Evolutionary conservation across 129 eudicot genomes (phyloP).

Genomic region (Centaurea solstitialis): DNA sequence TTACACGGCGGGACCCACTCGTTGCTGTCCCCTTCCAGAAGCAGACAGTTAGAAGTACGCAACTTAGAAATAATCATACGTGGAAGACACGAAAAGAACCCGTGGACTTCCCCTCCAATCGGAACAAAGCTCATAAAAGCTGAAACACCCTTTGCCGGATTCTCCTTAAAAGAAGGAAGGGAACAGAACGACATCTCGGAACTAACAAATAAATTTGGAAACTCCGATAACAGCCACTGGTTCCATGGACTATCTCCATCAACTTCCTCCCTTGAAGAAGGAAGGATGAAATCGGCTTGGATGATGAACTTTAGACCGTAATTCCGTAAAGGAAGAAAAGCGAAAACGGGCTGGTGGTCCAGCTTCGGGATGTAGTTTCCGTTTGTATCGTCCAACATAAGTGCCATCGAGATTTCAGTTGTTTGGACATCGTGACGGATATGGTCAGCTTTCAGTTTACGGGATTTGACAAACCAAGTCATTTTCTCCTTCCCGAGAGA

Average conservation of each 20-base stretch:
- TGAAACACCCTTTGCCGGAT: constrained; percentile 65
- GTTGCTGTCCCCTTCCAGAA: constrained; percentile 55
- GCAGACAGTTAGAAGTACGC: constrained; percentile 62
- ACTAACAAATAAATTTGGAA: constrained; percentile 68
- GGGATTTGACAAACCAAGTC: constrained; percentile 72
- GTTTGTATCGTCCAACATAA: constrained; percentile 54
- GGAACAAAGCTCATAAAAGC: constrained; percentile 81
- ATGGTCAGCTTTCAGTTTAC: constrained; percentile 45
- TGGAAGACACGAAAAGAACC: constrained; percentile 78
- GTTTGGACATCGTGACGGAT: constrained; percentile 56
- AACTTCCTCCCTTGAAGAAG: constrained; percentile 89
- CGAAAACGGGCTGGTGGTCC: constrained; percentile 74
- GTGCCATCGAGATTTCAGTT: constrained; percentile 79
- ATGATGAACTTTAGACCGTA: constrained; percentile 80
- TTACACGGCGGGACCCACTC: constrained; percentile 82
- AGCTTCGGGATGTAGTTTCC: constrained; percentile 52
- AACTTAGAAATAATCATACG: constrained; percentile 67
- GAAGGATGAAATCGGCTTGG: constrained; percentile 85
- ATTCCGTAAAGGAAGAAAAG: constrained; percentile 77
- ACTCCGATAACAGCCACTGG: constrained; percentile 73
- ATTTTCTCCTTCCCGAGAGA: constrained; percentile 55
- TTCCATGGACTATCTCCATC: constrained; percentile 88
- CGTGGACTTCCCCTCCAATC: constrained; percentile 73
- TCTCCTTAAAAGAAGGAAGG: constrained; percentile 60
- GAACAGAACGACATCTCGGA: constrained; percentile 65